Conservation (phyloP, 768 basidiomycete species). For the Russula lepida region DNA sequence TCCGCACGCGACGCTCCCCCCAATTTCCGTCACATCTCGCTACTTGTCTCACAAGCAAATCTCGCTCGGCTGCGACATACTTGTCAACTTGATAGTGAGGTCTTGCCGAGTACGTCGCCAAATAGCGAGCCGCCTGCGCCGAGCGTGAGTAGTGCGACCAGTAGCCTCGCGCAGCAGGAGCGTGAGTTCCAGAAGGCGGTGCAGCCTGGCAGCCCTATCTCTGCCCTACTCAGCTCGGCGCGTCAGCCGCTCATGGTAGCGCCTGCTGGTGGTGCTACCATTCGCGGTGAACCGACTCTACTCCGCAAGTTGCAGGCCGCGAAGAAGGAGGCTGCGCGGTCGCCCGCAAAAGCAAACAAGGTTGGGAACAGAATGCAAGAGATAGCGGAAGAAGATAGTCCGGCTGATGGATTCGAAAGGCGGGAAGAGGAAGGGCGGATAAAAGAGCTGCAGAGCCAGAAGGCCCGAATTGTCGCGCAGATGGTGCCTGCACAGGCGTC, state of each 20-base stretch:
- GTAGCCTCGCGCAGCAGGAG: conserved; percentile 77
- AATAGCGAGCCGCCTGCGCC: conserved; percentile 13
- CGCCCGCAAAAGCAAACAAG: conserved; percentile 41
- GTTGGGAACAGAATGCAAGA: conserved; percentile 37
- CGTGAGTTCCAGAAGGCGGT: conserved; percentile 95
- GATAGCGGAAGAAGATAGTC: conserved; percentile 35
- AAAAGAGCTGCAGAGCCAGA: conserved; percentile 84
- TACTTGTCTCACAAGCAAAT: conserved; percentile 55
- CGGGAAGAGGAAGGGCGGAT: conserved; percentile 36
- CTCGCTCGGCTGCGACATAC: conserved; percentile 57
- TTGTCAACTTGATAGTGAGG: conserved; percentile 58
- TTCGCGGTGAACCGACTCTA: conserved; percentile 34
- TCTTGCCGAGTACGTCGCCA: conserved; percentile 28
- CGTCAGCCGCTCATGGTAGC: conserved; percentile 77
- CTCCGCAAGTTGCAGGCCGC: conserved; percentile 52
- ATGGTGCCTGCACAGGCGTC: conserved; percentile 61
- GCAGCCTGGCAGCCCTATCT: conserved; percentile 90
- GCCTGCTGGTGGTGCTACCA: conserved; percentile 31
- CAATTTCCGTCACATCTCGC: conserved; percentile 62
- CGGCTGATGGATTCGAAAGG: conserved; percentile 2
- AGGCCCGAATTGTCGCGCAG: conserved; percentile 88
- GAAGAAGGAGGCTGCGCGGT: conserved; percentile 37
- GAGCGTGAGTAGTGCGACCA: conserved; percentile 38
- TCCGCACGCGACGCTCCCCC: conserved; percentile 71
- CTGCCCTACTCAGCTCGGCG: conserved; percentile 81